These are phyloP conservation scores for Phalaenopsis equestris DNA, from an alignment of 106 monocot species.

Conservation along the genomic window DNA sequence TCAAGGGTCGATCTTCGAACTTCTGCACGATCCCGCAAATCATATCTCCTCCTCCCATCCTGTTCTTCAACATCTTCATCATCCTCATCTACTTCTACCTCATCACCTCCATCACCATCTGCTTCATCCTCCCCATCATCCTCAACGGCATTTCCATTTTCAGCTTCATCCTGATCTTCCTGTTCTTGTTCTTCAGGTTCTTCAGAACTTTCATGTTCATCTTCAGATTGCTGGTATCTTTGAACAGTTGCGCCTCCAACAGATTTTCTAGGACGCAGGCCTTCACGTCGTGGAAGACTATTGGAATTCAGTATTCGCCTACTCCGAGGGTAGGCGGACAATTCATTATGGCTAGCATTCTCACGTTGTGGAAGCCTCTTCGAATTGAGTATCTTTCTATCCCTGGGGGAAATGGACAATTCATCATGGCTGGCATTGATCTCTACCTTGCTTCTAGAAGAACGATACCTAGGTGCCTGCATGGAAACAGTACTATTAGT, in stretches of 20 bases:
- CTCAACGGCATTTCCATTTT: slow-evolving; percentile 40
- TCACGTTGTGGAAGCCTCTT: slow-evolving; percentile 55
- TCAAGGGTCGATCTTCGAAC: slow-evolving; percentile 70
- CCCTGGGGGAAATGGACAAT: slow-evolving; percentile 24
- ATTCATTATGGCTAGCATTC: slow-evolving; percentile 42
- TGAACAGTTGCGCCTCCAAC: slow-evolving; percentile 25
- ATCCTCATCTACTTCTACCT: slow-evolving; percentile 64
- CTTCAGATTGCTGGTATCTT: slow-evolving; percentile 64
- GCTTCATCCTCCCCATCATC: slow-evolving; percentile 50
- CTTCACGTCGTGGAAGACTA: slow-evolving; percentile 71
- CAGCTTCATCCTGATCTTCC: slow-evolving; percentile 42
- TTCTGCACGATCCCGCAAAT: slow-evolving; percentile 77
- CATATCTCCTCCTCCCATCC: slow-evolving; percentile 85
- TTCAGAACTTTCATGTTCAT: slow-evolving; percentile 68
- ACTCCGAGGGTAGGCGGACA: slow-evolving; percentile 26
- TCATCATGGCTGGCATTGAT: slow-evolving; percentile 49
- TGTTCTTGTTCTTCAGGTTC: slow-evolving; percentile 29
- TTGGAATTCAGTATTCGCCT: slow-evolving; percentile 30
- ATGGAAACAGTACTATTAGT: background rate
- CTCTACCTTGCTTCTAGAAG: slow-evolving; percentile 57
- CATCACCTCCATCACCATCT: slow-evolving; percentile 63
- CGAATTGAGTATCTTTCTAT: slow-evolving; percentile 30
- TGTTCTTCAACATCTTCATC: slow-evolving; percentile 83
- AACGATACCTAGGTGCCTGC: slow-evolving; percentile 64
- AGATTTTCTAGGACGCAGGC: slow-evolving; percentile 75